Evolutionary conservation across 1,284 basidiomycete species (phyloP), one percentile per base, ranked within the genome.

Genomic region (Xerocomus nothofagi): DNA sequence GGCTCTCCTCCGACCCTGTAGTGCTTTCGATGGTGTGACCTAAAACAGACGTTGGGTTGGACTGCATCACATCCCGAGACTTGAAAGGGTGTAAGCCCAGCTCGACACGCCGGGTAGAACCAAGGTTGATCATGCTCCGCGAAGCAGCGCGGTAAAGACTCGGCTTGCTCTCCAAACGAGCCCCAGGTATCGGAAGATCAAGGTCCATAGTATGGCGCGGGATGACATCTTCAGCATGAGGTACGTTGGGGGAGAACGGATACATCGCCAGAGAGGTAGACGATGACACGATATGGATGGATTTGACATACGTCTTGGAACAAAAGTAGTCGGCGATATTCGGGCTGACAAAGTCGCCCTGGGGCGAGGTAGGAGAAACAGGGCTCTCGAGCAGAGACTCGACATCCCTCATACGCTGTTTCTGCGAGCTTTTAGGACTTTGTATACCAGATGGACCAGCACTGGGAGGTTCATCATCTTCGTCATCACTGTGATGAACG

Each of bases 51-150:
- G 34, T 47, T n/a, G 34, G 34, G 15, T 49, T 51, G 18, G 57
- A 55, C 23, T 17, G 41, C 7, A 52, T 20, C 3, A 29, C 47
- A 32, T 65, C 67, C 31, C 48, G 44, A 2, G 58, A 51, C 31
- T 46, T 58, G 31, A 34, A 17, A 49, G 29, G 52, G 29, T 7
- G 47, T 14, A 44, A 20, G n/a, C 30, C 49, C 20, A 42, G 48
- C 31, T 59, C 54, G 23, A 15, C 15, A 17, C 50, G 50, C 49
- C 67, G 62, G 23, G 75, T 53, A 14, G 55, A 41, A 27, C 59
- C 49, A 18, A 66, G 51, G 42, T 81, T 72, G 44, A 82, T 63
- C 58, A 75, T 66, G 50, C 75, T 77, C 50, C 59, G 77, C 26
- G 89, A 91, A 0, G 77, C 76, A 52, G 49, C 51, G 29, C 47